Percentiles rank a stretch among this genome's conserved stretches.
Evolutionary conservation across 2,329 filamentous ascomycete genomes (phyloP).

Genomic region (Sclerotinia trifoliorum): DNA sequence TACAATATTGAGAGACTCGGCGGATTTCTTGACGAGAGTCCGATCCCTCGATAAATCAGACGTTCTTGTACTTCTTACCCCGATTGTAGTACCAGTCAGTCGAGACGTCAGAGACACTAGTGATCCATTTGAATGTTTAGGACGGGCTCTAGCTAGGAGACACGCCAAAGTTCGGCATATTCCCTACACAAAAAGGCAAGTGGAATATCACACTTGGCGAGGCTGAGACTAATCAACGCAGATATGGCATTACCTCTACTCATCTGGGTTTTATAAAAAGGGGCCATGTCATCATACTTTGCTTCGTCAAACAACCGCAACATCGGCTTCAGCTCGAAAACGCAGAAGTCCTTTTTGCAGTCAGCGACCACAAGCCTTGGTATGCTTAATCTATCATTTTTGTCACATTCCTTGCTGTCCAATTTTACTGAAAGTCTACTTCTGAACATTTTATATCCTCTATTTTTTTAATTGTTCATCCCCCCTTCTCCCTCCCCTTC

Average conservation of each 20-base stretch:
- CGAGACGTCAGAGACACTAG: constrained; percentile 45
- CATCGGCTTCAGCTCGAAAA: constrained; percentile 54
- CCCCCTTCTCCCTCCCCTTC: too few relatives aligned
- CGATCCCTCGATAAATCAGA: constrained; percentile 50
- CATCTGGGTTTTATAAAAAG: constrained; percentile 39
- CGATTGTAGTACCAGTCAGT: constrained; percentile 51
- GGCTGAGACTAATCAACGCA: constrained; percentile 17
- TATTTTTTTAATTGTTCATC: not conserved
- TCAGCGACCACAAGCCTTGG: constrained; percentile 49
- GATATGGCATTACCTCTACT: constrained; percentile 50
- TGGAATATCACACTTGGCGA: not conserved
- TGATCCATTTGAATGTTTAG: constrained; percentile 73
- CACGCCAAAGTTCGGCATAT: constrained; percentile 67
- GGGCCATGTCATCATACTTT: constrained; percentile 49
- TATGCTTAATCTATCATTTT: not conserved
- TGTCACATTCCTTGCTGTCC: not conserved
- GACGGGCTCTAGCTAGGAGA: constrained; percentile 58
- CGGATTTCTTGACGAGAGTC: constrained; percentile 49
- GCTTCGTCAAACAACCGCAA: constrained; percentile 42
- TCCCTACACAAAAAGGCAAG: constrained; percentile 60
- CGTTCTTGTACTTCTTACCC: constrained; percentile 61
- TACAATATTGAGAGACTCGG: constrained; percentile 36
- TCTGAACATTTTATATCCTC: not conserved
- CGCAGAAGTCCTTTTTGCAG: constrained; percentile 43
- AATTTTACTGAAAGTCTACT: not conserved